Evolutionary conservation across 116 monocot genomes (phyloP), one percentile per base, ranked within the genome.

Genomic region (Dioscorea cayenensis): DNA sequence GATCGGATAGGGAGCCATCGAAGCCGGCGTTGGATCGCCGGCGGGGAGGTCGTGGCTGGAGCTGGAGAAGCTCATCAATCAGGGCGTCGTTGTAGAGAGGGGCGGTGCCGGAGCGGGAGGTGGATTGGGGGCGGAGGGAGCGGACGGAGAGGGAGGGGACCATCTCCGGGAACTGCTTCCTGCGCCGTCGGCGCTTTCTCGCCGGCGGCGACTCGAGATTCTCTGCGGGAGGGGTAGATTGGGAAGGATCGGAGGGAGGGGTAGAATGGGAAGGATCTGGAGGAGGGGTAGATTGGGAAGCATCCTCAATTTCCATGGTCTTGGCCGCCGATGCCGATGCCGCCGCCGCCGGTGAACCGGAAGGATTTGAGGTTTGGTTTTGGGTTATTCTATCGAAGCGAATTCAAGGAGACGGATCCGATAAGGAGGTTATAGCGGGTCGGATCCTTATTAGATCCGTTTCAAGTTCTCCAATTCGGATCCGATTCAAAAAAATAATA

Each of bases 111-210:
- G 68, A 71, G 49, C 76, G 73, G 67, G 78, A 58, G 72, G 78
- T 37, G 49, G 81, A 19, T 22, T 72, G 70, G 25, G 79, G 70
- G 5, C 80, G 95, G 64, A 87, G 85, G 0, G 71, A 71, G 2
- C 80, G 95, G 51, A 87, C 83, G 0, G 70, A 71, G 60, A 72
- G 68, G 49, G 86, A 76, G 64, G 93, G 90, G 28, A 87, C 79
- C 82, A 85, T 85, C 49, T 83, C 90, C 5, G 93, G 86, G 72
- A 83, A 90, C 74, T 76, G 86, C 83, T 88, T 90, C 76, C 83
- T 80, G 6, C 90, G 84, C 23, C 94, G 90, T 28, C 83, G 82
- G 67, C 92, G 84, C 82, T 90, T 88, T 48, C 71, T 71, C 58
- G 67, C 38, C 18, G 77, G 82, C 0, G 78, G 72, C 0, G 76